phyloP scores from a whole-genome alignment of 1,139 yeast genomes.

The Sugiyamaella neomexicana region DNA sequence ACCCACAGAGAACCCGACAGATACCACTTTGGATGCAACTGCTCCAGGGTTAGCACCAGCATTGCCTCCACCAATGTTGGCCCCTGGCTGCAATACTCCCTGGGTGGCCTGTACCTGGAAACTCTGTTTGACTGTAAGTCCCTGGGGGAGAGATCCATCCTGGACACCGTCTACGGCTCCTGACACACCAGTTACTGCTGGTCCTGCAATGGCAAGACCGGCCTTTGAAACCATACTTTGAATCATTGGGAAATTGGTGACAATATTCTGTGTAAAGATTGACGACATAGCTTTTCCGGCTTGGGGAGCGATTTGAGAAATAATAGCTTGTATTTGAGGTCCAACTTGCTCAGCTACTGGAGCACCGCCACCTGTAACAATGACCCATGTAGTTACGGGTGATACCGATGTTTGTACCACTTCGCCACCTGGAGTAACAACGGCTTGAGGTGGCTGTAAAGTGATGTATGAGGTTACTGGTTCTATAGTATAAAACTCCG shows the following conservation, averaged over 20 bases:
- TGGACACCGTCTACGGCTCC: neutral
- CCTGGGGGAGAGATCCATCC: neutral
- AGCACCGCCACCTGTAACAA: constrained; percentile 7
- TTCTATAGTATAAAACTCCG: neutral
- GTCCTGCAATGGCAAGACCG: neutral
- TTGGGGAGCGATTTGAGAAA: constrained; percentile 11
- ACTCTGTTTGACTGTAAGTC: neutral
- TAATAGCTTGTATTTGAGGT: constrained; percentile 9
- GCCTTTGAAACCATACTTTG: constrained; percentile 8
- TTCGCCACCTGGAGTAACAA: constrained; percentile 1
- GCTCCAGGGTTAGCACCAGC: neutral
- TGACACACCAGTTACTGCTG: neutral
- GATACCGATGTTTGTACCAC: neutral
- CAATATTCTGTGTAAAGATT: constrained; percentile 5
- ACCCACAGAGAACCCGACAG: neutral
- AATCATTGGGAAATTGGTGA: constrained; percentile 13
- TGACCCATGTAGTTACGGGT: constrained; percentile 9
- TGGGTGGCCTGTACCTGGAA: neutral
- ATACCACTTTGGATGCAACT: neutral
- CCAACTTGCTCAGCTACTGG: constrained; percentile 10
- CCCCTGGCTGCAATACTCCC: neutral
- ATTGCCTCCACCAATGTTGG: neutral
- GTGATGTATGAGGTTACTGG: constrained; percentile 11
- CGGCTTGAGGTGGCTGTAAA: constrained; percentile 7
- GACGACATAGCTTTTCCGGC: constrained; percentile 4